Evolutionary conservation across 2,329 filamentous ascomycete genomes (phyloP).

Genomic region (Alternaria atra): DNA sequence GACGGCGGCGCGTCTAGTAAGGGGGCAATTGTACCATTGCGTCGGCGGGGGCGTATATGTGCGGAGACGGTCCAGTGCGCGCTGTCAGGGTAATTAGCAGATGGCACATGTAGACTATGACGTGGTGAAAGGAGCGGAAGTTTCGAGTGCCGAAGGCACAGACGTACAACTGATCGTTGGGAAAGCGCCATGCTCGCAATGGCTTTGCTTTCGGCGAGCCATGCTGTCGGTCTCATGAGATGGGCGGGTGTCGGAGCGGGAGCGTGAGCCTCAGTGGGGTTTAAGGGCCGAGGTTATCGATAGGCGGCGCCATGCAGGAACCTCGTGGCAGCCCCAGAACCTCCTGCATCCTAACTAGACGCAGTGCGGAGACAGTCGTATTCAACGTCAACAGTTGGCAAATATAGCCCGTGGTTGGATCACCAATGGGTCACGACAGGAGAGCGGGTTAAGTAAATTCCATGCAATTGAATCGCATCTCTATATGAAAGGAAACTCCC

Average conservation of each 20-base stretch:
- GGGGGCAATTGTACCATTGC: constrained; percentile 64
- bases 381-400: background rate
- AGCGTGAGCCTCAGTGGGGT: constrained; percentile 29
- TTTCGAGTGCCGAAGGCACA: background rate
- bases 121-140: background rate
- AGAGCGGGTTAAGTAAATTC: constrained; percentile 28
- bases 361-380: background rate
- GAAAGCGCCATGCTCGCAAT: constrained; percentile 43
- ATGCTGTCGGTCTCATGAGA: constrained; percentile 39
- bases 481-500: constrained; percentile 52
- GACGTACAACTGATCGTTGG: constrained; percentile 40
- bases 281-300: constrained; percentile 37
- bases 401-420: background rate
- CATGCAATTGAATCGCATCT: constrained; percentile 50
- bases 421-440: constrained; percentile 2
- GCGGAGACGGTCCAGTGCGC: constrained; percentile 65
- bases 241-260: constrained; percentile 12
- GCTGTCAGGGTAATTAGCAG: constrained; percentile 34
- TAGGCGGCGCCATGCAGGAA: constrained; percentile 9
- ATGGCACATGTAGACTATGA: background rate
- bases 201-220: constrained; percentile 41
- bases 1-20: constrained; percentile 80
- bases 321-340: constrained; percentile 12
- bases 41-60: constrained; percentile 66
- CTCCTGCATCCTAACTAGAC: constrained; percentile 3